Evolutionary conservation across 208 protist genomes (phyloP).

Genomic region (Trypanosoma boissoni): DNA sequence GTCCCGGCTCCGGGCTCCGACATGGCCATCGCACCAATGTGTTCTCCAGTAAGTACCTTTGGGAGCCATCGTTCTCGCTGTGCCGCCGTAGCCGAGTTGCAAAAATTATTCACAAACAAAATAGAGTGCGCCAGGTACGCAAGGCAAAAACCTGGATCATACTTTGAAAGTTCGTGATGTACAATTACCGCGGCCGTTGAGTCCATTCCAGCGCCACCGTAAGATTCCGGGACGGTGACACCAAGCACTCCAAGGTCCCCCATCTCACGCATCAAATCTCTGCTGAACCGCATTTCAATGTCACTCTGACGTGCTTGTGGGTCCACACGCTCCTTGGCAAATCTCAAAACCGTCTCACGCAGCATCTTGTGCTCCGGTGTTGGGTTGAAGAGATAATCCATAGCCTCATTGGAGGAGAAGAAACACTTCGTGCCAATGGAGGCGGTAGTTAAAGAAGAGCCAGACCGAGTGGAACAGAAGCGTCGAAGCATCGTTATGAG

Average conservation of each 20-base stretch:
- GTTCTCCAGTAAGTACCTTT: slow-evolving; percentile 93
- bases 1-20: slow-evolving; percentile 92
- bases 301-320: slow-evolving; percentile 52
- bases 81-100: slow-evolving; percentile 68
- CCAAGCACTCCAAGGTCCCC: slow-evolving; percentile 95
- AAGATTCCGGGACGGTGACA: slow-evolving; percentile 90
- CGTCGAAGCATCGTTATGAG: slow-evolving; percentile 2
- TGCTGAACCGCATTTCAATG: slow-evolving; percentile 64
- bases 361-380: slow-evolving; percentile 59
- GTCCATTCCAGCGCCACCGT: slow-evolving; percentile 90
- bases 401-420: slow-evolving; percentile 11
- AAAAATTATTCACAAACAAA: slow-evolving; percentile 87
- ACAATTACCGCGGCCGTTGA: slow-evolving; percentile 68
- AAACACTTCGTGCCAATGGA: slow-evolving; percentile 1
- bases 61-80: slow-evolving; percentile 91
- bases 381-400: slow-evolving; percentile 58
- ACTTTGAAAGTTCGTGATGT: slow-evolving; percentile 80
- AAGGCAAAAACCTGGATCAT: slow-evolving; percentile 73
- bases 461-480: not conserved
- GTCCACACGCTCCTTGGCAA: slow-evolving; percentile 54
- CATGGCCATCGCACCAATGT: slow-evolving; percentile 96
- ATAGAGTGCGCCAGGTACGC: slow-evolving; percentile 80
- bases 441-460: not conserved
- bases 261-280: slow-evolving; percentile 90
- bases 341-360: slow-evolving; percentile 58